Evolutionary conservation across 116 monocot species (phyloP), one percentile per base, ranked within the genome.

Genomic region (Papilionanthe hybrid): DNA sequence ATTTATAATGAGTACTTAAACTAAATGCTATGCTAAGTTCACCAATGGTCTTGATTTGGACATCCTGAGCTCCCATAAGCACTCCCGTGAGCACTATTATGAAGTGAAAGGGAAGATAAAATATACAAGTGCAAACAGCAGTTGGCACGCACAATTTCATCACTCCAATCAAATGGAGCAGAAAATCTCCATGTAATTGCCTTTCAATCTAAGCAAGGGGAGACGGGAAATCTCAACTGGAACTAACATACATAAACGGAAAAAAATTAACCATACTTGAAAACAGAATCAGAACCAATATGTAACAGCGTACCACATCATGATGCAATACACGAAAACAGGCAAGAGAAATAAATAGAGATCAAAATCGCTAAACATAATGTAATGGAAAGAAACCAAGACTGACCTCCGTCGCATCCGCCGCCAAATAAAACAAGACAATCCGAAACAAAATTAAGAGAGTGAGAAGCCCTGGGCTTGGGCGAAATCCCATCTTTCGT

Each of bases 341-440:
- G 53, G 53, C 18, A 15, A 53, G 15, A 15, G 13, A 53, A 53
- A 53, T 15, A 53, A 2, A 53, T 0, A 15, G 10, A 25, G 10
- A 22, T 25, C 7, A 32, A 63, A 63, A 27, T 25, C 12, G 7
- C 27, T 27, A 25, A 63, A 63, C 23, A 63, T 25, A 27, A 63
- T 25, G 63, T 63, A 15, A 28, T 32, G 71, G 27, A 12, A 32
- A 55, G 10, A 69, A 32, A 13, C 28, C 47, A 48, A 44, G 78
- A 50, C 84, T 65, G 3, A 95, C 95, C 95, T 89, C 95, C 95
- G 79, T 95, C 85, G 76, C 89, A 87, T 44, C 95, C 95, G 20
- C 95, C 95, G 18, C 95, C 95, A 71, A 91, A 93, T 72, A 95
- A 84, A 78, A 95, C 84, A 65, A 95, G 88, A 83, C 86, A 93